These are phyloP conservation scores for Aspergillaceae sp. DNA, from an alignment of 2,329 filamentous ascomycete genomes.

Conservation along the genomic window DNA sequence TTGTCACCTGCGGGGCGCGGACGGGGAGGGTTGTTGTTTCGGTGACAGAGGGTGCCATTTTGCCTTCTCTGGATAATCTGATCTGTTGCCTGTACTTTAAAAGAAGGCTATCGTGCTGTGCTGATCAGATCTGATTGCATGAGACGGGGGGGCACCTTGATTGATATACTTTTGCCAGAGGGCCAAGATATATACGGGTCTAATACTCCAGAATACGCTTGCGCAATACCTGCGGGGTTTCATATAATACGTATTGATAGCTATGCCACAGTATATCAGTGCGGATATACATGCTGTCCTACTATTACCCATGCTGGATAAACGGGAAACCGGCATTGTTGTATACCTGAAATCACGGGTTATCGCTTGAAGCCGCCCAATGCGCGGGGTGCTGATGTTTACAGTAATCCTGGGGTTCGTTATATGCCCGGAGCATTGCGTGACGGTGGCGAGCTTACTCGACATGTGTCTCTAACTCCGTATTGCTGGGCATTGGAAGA, in stretches of 20 bases:
- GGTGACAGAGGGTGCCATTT: constrained; percentile 29
- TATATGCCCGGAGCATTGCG: constrained; percentile 7
- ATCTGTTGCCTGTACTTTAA: no score
- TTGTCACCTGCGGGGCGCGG: constrained; percentile 14
- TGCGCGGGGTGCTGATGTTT: not conserved
- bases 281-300: not conserved
- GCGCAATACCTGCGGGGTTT: constrained; percentile 18
- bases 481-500: no score
- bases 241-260: not conserved
- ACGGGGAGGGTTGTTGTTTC: constrained; percentile 19
- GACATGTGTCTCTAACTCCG: no score
- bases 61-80: not conserved
- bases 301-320: not conserved
- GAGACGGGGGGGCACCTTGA: not conserved
- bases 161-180: constrained; percentile 5
- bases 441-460: constrained; percentile 2
- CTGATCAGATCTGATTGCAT: not conserved
- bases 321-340: not conserved
- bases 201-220: constrained; percentile 2
- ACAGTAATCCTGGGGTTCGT: not conserved
- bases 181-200: not conserved
- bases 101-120: not conserved
- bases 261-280: not conserved
- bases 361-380: not conserved
- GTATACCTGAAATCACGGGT: no score